phyloP scores from a whole-genome alignment of 202 grass and related monocot genomes.

The Carex arenaria region DNA sequence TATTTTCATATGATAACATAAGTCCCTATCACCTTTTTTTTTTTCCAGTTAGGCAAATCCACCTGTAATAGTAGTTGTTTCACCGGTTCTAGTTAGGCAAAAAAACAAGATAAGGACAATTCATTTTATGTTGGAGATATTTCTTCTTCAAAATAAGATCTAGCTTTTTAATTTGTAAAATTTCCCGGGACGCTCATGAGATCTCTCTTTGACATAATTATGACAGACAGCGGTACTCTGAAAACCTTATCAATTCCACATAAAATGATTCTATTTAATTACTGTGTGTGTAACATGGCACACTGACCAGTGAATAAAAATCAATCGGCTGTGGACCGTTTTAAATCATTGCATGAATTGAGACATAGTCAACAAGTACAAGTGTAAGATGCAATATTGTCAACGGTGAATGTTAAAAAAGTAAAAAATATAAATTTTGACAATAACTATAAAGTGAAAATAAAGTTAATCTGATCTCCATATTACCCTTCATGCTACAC shows the following conservation, averaged over 20 bases:
- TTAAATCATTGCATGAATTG: not conserved
- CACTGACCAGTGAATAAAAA: not conserved
- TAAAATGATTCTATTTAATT: not conserved
- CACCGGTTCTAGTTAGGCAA: slow-evolving; percentile 1
- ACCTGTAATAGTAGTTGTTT: not conserved
- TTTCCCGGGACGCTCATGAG: not conserved
- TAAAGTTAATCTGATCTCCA: not conserved
- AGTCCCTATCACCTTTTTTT: too few relatives aligned
- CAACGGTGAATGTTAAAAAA: not conserved
- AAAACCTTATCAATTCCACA: not conserved
- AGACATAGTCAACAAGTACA: not conserved
- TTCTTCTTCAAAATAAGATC: not conserved
- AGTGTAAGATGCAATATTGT: not conserved
- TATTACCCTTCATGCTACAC: too few relatives aligned
- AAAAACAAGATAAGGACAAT: not conserved
- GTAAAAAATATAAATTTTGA: not conserved
- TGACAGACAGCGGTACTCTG: not conserved
- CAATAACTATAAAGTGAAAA: not conserved
- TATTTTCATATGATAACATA: too few relatives aligned
- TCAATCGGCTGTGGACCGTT: not conserved
- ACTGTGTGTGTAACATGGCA: not conserved
- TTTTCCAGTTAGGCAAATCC: not conserved
- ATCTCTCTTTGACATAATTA: not conserved
- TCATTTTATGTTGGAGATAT: not conserved
- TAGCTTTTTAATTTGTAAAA: not conserved